These are phyloP conservation scores for Striga asiatica DNA, from an alignment of 257 asterid species.

Conservation along the genomic window DNA sequence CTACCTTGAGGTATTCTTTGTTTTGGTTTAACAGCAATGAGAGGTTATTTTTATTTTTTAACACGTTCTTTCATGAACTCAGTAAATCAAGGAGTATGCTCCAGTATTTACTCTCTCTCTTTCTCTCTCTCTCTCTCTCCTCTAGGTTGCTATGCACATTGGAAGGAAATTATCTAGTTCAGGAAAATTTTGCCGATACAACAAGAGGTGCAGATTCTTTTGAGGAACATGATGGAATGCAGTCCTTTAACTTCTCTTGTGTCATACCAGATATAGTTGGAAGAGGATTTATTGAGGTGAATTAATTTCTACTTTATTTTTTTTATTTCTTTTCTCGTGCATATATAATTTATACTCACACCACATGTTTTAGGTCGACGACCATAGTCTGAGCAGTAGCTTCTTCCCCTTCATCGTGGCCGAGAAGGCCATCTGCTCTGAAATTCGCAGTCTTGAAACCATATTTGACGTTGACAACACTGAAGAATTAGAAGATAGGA, in stretches of 20 bases:
- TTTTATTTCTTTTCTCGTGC: no score
- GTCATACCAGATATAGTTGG: conserved; percentile 43
- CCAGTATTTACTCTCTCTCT: conserved; percentile 1
- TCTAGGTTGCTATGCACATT: conserved; percentile 49
- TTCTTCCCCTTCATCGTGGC: conserved; percentile 79
- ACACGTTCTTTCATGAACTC: background rate
- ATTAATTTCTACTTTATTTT: no score
- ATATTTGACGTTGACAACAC: conserved; percentile 26
- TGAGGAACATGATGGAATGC: conserved; percentile 30
- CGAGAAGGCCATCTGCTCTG: conserved; percentile 55
- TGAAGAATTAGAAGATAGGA: conserved; percentile 23
- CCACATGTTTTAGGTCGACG: conserved; percentile 40
- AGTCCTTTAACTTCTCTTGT: conserved; percentile 47
- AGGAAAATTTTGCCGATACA: conserved; percentile 36
- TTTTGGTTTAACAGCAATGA: no score
- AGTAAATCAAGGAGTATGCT: background rate
- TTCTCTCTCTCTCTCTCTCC: conserved; percentile 15
- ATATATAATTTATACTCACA: no score
- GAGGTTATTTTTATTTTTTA: no score
- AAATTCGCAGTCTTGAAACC: conserved; percentile 50
- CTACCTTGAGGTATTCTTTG: conserved; percentile 46
- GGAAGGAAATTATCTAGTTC: conserved; percentile 49
- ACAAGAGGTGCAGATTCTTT: conserved; percentile 24
- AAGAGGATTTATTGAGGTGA: conserved; percentile 80
- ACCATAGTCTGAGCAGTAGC: conserved; percentile 54